Base-by-base conservation (phyloP, 2,329 filamentous ascomycete genomes). In the Chaetothyriales sp. region DNA sequence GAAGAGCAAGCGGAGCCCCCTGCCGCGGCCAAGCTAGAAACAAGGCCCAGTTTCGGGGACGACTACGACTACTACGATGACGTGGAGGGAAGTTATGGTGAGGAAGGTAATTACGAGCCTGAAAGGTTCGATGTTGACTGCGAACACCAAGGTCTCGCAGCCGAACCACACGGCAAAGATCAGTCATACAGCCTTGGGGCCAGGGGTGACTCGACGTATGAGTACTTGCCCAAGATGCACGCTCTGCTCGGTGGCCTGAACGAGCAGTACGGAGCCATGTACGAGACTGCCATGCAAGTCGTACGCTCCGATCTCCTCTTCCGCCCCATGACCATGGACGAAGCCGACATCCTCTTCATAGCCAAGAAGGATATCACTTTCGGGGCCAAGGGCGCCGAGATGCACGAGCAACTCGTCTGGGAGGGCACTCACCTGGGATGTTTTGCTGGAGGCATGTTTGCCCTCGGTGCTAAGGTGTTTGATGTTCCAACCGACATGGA, bases 401-500 rank as follows among this genome's bases (percentile, higher is more conserved):
- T 54, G 19, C 51, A 48, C 42, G 53, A 55, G 22, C 58, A 63
- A n/a, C 64, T 77, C 5, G 65, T 70, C 9, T 71, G 77, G 10
- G 71, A 79, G 56, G 70, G 73, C 22, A 72, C 77, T 48, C 78
- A 81, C 62, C 68, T 81, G 12, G 70, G 68, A 20, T 81, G 78
- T 65, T 81, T 78, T 59, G 69, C 74, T 0, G 78, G 78, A 9
- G 78, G 77, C 49, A 81, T 81, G 77, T 75, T 79, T 53, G 78
- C 73, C 0, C 63, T 81, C 0, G 78, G 77, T 25, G 73, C 77
- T 44, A 76, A 73, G 58, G 60, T 80, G 1, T 80, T 80, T 61
- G 64, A 70, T 12, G 68, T 75, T n/a, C 64, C 72, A 2, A 65
- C 66, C 15, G 77, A 81, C 57, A 65, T 81, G 53, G 66, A 71